Evolutionary conservation across 202 grass and related monocot genomes (phyloP), one percentile per base, ranked within the genome.

Genomic region (Elaeis oleifera): DNA sequence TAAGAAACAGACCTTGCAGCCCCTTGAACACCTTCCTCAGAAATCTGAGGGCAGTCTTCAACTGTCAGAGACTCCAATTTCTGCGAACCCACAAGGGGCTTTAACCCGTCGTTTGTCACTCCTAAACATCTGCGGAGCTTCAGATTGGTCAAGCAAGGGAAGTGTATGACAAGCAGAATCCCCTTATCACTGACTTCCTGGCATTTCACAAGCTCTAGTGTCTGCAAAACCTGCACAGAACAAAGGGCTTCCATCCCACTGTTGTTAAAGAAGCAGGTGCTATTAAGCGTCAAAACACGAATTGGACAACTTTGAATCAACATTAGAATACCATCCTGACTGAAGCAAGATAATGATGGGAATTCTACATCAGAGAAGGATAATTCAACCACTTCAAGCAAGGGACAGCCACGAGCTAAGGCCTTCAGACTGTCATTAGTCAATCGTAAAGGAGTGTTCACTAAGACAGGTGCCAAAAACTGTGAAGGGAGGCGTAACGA

Each of bases 311-410:
- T 75, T 26, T 78, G 73, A 59, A 89, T 6, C 2, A 95, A 63
- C 7, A 5, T 48, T 27, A 75, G 53, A 71, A 95, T 70, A 19
- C 84, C 81, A 29, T 68, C 16, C 54, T 72, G 48, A 20, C 75
- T 85, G 54, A 85, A 82, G 59, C 61, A 76, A 58, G 68, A 69
- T 64, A 58, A 39, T 8, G 65, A 31, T 13, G 68, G 68, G 1
- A 39, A 79, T 14, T 2, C 1, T 25, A 13, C 4, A 6, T 18
- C 49, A 18, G 65, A 79, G 44, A 80, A 71, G 59, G 18, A 74
- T 78, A 95, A 59, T 60, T 88, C 84, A 31, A 95, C 54, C 71
- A 71, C 58, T 77, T 88, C 51, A 16, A 88, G 76, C 80, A 80
- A 66, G 1, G 56, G 56, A 74, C 84, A 92, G 4, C 60, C 58